These are phyloP conservation scores for Raddia distichophylla DNA, from an alignment of 176 grass and related monocot genomes.

Conservation along the genomic window DNA sequence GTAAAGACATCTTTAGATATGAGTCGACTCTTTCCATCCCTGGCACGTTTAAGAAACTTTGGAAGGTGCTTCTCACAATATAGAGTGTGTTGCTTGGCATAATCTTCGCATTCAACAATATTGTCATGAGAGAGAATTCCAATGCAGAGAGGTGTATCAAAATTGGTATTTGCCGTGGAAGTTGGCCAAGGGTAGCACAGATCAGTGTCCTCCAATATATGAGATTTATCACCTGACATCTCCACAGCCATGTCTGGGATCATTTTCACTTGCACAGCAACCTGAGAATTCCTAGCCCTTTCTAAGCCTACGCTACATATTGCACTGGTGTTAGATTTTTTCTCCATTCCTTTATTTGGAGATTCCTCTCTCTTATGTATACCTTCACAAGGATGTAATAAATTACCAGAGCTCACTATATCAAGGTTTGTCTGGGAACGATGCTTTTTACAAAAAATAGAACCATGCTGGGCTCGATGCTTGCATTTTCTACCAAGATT, in stretches of 20 bases:
- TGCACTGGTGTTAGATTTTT: slow-evolving; percentile 40
- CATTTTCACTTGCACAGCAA: slow-evolving; percentile 42
- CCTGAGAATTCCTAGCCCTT: slow-evolving; percentile 41
- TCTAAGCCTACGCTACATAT: slow-evolving; percentile 16
- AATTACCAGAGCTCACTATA: slow-evolving; percentile 42
- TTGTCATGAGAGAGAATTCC: slow-evolving; percentile 52
- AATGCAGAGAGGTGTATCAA: slow-evolving; percentile 60
- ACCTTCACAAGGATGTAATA: slow-evolving; percentile 47
- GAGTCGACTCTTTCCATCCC: slow-evolving; percentile 89
- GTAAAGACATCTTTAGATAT: slow-evolving; percentile 95
- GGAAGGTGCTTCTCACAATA: slow-evolving; percentile 96
- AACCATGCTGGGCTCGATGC: slow-evolving; percentile 87
- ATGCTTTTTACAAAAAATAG: slow-evolving; percentile 93
- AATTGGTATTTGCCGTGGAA: slow-evolving; percentile 42
- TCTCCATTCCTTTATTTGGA: slow-evolving; percentile 45
- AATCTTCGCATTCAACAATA: slow-evolving; percentile 73
- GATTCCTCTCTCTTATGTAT: slow-evolving; percentile 37
- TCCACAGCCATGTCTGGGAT: slow-evolving; percentile 29
- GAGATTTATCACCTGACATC: slow-evolving; percentile 59
- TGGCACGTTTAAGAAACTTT: slow-evolving; percentile 97
- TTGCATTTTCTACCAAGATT: slow-evolving; percentile 95
- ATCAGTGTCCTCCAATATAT: slow-evolving; percentile 48
- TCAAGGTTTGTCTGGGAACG: slow-evolving; percentile 52
- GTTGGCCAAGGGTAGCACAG: slow-evolving; percentile 43
- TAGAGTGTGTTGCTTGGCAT: slow-evolving; percentile 77